Evolutionary conservation across 1,284 basidiomycete genomes (phyloP).

Genomic region (Irpex rosettiformis): DNA sequence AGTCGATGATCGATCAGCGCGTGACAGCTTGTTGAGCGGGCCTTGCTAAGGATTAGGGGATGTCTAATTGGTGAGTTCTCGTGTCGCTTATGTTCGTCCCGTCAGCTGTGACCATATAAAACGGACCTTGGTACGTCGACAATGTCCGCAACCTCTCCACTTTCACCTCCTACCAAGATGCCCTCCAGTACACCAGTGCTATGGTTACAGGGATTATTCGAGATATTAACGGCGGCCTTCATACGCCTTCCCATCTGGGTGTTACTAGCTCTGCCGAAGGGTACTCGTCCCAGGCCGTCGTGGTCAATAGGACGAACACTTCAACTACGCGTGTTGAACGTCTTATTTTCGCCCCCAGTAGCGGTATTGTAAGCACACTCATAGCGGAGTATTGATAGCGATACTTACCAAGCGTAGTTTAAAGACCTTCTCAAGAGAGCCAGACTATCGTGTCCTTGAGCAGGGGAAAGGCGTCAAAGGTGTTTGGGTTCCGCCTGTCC

Average conservation of each 20-base stretch:
- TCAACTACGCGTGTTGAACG: not conserved
- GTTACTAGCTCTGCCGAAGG: not conserved
- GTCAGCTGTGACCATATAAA: no score
- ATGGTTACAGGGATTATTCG: no score
- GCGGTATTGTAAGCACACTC: not conserved
- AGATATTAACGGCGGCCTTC: no score
- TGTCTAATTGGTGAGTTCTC: no score
- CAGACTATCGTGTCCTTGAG: conserved; percentile 4
- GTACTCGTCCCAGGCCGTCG: not conserved
- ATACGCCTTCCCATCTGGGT: conserved; percentile 6
- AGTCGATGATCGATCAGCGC: no score
- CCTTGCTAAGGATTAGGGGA: no score
- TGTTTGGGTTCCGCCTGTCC: conserved; percentile 48
- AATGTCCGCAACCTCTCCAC: no score
- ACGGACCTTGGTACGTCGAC: no score
- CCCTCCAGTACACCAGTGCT: no score
- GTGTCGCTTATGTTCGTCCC: no score
- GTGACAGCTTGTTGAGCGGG: no score
- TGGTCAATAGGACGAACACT: conserved; percentile 6
- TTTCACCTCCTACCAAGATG: no score
- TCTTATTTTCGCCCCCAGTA: not conserved
- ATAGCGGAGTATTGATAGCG: not conserved
- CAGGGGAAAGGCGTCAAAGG: not conserved
- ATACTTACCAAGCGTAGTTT: not conserved
- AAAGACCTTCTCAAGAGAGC: not conserved